These are phyloP conservation scores for Cupressus sempervirens DNA, from an alignment of 75 land plant genomes.

Conservation along the genomic window DNA sequence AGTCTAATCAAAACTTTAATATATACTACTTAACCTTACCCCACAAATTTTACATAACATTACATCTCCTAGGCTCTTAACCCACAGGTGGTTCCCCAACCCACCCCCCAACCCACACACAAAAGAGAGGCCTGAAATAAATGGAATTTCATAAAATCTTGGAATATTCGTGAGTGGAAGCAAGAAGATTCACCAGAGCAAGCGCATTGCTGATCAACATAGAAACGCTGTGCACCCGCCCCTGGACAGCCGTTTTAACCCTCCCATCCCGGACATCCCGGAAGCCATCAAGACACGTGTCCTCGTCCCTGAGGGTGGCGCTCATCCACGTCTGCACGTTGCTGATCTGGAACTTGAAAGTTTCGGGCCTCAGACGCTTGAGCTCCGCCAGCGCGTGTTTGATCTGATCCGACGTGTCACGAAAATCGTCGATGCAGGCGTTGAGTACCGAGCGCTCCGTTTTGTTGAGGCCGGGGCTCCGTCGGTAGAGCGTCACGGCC, in stretches of 20 bases:
- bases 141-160: too few relatives aligned
- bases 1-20: too few relatives aligned
- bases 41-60: too few relatives aligned
- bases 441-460: conserved; percentile 25
- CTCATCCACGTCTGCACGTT: too few relatives aligned
- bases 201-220: conserved; percentile 52
- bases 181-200: conserved; percentile 37
- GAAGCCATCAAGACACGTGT: conserved; percentile 46
- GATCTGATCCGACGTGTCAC: conserved; percentile 28
- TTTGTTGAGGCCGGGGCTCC: conserved; percentile 11
- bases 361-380: background rate
- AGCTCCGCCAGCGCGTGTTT: conserved; percentile 30
- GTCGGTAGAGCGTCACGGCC: conserved; percentile 8
- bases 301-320: conserved; percentile 25
- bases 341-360: conserved; percentile 13
- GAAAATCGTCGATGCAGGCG: conserved; percentile 36
- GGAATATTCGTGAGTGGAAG: background rate
- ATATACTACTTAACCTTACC: too few relatives aligned
- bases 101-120: too few relatives aligned
- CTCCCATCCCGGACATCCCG: conserved; percentile 13
- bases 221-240: conserved; percentile 11
- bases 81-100: too few relatives aligned
- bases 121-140: too few relatives aligned
- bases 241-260: conserved; percentile 23
- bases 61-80: too few relatives aligned